Conservation (phyloP, 2,329 filamentous ascomycete genomes). For the Arthrobotrys musiformis region DNA sequence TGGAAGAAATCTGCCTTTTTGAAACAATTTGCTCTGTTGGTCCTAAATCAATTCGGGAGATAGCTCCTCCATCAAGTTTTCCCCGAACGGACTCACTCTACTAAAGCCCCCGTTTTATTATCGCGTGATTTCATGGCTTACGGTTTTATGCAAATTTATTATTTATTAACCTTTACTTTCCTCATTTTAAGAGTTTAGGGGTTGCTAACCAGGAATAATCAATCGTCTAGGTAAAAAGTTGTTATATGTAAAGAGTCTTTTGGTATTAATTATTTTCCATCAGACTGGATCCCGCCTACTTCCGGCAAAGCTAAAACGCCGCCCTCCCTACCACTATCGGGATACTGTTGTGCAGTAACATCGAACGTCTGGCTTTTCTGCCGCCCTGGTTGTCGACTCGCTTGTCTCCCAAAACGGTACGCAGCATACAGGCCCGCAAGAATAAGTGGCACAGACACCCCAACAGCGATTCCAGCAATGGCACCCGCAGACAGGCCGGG, state of each 20-base stretch:
- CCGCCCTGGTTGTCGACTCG: background rate
- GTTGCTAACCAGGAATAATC: no score
- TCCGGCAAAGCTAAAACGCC: background rate
- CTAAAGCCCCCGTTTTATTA: background rate
- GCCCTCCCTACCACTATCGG: slow-evolving; percentile 13
- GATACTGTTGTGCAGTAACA: background rate
- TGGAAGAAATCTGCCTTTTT: background rate
- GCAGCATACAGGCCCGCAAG: slow-evolving; percentile 20
- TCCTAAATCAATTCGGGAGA: background rate
- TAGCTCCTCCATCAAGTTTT: background rate
- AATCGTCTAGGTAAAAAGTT: background rate
- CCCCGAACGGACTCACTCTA: no score
- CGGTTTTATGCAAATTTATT: no score
- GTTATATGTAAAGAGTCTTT: background rate
- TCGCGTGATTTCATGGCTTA: no score
- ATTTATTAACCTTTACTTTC: no score
- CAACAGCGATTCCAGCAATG: slow-evolving; percentile 34
- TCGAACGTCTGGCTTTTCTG: background rate
- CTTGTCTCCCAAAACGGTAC: slow-evolving; percentile 30
- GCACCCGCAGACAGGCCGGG: slow-evolving; percentile 24
- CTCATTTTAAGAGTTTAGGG: no score
- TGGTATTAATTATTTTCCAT: background rate
- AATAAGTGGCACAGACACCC: slow-evolving; percentile 22
- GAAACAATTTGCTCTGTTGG: background rate
- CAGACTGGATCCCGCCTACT: slow-evolving; percentile 25